A percentile compares a stretch with the other conserved stretches of the same genome.
Conservation (phyloP, 768 basidiomycete genomes). For the Mycena chlorophos region DNA sequence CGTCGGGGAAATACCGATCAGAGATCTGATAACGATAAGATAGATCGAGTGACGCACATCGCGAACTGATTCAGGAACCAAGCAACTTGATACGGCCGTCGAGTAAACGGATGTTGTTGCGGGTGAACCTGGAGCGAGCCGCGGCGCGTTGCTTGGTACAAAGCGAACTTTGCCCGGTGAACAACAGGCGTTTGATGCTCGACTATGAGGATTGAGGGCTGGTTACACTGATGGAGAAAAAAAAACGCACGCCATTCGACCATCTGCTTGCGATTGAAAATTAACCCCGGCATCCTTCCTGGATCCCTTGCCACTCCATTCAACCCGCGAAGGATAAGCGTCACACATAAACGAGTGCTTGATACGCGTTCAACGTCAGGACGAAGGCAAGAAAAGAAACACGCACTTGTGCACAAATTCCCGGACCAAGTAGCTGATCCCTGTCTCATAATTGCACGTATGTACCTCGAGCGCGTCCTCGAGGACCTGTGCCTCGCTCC, state of each 20-base stretch:
- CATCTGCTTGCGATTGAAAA: conserved; percentile 69
- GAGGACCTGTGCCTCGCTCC: conserved; percentile 65
- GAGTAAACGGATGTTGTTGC: conserved; percentile 56
- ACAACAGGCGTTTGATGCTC: conserved; percentile 68
- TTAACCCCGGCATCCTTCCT: conserved; percentile 39
- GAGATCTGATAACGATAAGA: background rate
- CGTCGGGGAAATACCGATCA: background rate
- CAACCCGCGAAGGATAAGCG: conserved; percentile 34
- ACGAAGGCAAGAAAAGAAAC: conserved; percentile 18
- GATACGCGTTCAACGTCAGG: conserved; percentile 62
- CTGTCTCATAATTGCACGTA: conserved; percentile 68
- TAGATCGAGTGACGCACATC: conserved; percentile 43
- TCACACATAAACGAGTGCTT: conserved; percentile 21
- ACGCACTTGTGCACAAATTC: conserved; percentile 78
- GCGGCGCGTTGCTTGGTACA: conserved; percentile 49
- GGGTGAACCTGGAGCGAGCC: conserved; percentile 6
- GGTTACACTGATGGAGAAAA: background rate
- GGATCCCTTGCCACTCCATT: conserved; percentile 50
- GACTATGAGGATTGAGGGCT: conserved; percentile 40
- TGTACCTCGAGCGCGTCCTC: conserved; percentile 69
- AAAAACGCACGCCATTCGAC: conserved; percentile 74
- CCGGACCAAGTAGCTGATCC: conserved; percentile 63
- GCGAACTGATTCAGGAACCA: conserved; percentile 73
- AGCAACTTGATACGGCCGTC: conserved; percentile 67
- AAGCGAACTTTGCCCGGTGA: conserved; percentile 55